These are phyloP conservation scores for Fulvia fulva DNA, from an alignment of 2,329 filamentous ascomycete genomes.

Conservation along the genomic window DNA sequence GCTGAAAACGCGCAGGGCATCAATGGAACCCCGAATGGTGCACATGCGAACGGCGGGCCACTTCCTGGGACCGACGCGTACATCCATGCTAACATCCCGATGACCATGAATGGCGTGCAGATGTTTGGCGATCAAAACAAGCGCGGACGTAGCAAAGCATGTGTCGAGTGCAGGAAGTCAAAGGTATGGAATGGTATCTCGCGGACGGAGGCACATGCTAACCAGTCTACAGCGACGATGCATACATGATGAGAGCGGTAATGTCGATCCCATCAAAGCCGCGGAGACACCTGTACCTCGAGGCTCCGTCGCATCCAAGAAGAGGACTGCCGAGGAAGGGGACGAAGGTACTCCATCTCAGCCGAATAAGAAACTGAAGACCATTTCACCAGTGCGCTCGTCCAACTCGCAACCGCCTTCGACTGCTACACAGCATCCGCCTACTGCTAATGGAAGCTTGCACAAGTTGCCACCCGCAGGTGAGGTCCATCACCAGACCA, in stretches of 20 bases:
- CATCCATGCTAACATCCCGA: constrained; percentile 36
- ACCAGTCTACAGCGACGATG: constrained; percentile 53
- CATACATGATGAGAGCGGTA: constrained; percentile 62
- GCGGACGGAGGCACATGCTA: not conserved
- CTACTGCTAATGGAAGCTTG: not conserved
- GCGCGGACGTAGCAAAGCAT: constrained; percentile 55
- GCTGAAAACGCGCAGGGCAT: not conserved
- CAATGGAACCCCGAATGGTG: constrained; percentile 8
- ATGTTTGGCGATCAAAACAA: constrained; percentile 48
- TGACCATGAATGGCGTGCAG: constrained; percentile 54
- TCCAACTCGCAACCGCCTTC: constrained; percentile 1
- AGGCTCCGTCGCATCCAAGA: constrained; percentile 54
- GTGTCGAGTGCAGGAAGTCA: constrained; percentile 63
- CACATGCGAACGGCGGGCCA: constrained; percentile 15
- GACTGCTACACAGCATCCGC: constrained; percentile 8
- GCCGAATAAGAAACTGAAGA: constrained; percentile 24
- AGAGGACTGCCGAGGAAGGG: constrained; percentile 40
- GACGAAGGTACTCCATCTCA: constrained; percentile 33
- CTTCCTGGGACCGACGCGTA: constrained; percentile 32
- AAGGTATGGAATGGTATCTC: constrained; percentile 46
- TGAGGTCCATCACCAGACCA: not conserved
- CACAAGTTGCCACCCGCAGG: not conserved
- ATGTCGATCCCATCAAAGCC: constrained; percentile 61
- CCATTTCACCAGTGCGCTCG: constrained; percentile 8
- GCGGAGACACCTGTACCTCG: constrained; percentile 59